Evolutionary conservation across 208 protist species (phyloP), one percentile per base, ranked within the genome.

Genomic region (Trypanosoma boissoni): DNA sequence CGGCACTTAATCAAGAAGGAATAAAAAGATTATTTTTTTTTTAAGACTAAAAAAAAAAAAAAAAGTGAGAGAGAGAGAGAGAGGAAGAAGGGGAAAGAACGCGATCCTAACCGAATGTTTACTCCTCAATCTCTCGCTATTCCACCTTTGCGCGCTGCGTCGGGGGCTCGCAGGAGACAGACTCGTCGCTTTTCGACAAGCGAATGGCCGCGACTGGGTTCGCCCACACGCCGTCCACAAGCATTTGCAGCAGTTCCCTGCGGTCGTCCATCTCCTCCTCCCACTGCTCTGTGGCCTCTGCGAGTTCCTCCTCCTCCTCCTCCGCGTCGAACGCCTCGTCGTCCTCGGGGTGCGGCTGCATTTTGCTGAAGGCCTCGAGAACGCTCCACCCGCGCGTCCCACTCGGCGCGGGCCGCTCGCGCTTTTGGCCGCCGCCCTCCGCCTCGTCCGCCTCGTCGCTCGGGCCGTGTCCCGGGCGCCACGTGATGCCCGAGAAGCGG

Each of bases 231-330:
- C 74, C 70, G 24, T 74, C 51, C 24, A 79, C 73, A 14, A 86
- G 58, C 23, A 76, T 42, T 9, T 60, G 39, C 32, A 92, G 54
- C 39, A 92, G 65, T 60, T 70, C 59, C 66, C 76, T 69, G 50
- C 86, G 86, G 63, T 92, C 82, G 5, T 76, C 70, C 73, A 88
- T 81, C 53, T 92, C 86, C 16, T 58, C 64, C 61, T 90, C 74
- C 83, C 86, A 92, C 42, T 83, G 69, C 5, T 82, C 79, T 12
- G 72, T 51, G 9, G 70, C 76, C 7, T 90, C 82, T 9, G 55
- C 73, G 23, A 85, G 5, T 18, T 59, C 65, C 7, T 55, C 46
- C 9, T 55, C 41, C 28, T 68, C 53, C 44, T 50, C 44, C 31
- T 82, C 74, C 21, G 60, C 60, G 8, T 69, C 62, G 7, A 76